Conservation (phyloP, 78 protist genomes). For the Polysphondylium violaceum region DNA sequence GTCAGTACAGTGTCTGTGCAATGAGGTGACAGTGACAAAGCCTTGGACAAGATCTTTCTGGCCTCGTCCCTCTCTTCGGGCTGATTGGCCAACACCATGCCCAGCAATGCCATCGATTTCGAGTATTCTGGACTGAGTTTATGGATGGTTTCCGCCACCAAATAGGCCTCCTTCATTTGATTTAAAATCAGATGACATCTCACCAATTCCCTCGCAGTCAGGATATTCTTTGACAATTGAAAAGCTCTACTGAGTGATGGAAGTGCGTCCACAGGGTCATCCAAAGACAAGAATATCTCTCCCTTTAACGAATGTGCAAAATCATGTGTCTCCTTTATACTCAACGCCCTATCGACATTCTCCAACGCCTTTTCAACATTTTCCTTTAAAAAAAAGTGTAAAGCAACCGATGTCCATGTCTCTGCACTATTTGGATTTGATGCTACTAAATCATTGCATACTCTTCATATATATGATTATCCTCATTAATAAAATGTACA, state of each 20-base stretch:
- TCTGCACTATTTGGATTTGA: constrained; percentile 28
- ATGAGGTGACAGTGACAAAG: constrained; percentile 42
- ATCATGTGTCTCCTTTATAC: constrained; percentile 39
- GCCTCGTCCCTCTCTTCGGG: constrained; percentile 73
- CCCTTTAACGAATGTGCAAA: constrained; percentile 69
- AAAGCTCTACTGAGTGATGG: constrained; percentile 69
- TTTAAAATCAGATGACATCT: constrained; percentile 70
- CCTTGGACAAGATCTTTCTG: constrained; percentile 33
- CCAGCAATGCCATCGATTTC: constrained; percentile 60
- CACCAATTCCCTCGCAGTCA: constrained; percentile 66
- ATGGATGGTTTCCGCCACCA: constrained; percentile 37
- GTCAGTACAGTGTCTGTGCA: constrained; percentile 73
- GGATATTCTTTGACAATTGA: constrained; percentile 52
- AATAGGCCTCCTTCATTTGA: constrained; percentile 47
- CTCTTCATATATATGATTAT: neutral
- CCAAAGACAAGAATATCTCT: constrained; percentile 49
- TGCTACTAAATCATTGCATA: constrained; percentile 50
- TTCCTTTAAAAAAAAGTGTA: constrained; percentile 56
- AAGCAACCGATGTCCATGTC: constrained; percentile 68
- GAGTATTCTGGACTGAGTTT: constrained; percentile 48
- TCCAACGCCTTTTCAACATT: constrained; percentile 64
- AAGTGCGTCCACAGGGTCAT: constrained; percentile 58
- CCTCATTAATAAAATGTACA: neutral
- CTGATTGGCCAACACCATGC: constrained; percentile 78
- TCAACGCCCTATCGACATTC: constrained; percentile 53